Conservation (phyloP, 805 yeast species). For the Zygosaccharomyces bisporus region DNA sequence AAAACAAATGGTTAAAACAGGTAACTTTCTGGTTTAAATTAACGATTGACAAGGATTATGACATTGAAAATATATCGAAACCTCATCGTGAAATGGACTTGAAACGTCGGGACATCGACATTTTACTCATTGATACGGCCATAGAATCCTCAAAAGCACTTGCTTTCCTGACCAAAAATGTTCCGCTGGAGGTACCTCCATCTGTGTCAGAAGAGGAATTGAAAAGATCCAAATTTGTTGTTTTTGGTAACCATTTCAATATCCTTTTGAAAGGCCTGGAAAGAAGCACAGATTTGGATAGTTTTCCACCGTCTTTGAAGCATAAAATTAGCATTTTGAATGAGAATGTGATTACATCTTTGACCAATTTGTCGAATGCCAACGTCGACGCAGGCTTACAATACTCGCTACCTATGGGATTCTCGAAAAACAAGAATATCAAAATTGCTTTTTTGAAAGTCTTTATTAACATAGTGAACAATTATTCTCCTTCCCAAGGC, state of each 20-base stretch:
- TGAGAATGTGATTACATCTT: slow-evolving; percentile 59
- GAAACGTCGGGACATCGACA: slow-evolving; percentile 42
- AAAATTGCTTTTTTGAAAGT: slow-evolving; percentile 73
- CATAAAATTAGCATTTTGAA: slow-evolving; percentile 57
- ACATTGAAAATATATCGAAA: slow-evolving; percentile 30
- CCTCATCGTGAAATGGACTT: slow-evolving; percentile 38
- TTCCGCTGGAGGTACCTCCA: slow-evolving; percentile 57
- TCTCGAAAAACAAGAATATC: slow-evolving; percentile 60
- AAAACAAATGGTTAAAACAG: slow-evolving; percentile 47
- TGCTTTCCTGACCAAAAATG: slow-evolving; percentile 50
- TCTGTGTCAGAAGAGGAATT: slow-evolving; percentile 52
- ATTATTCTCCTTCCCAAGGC: slow-evolving; percentile 28
- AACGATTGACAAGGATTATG: slow-evolving; percentile 43
- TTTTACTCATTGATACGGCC: slow-evolving; percentile 55
- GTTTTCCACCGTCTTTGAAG: slow-evolving; percentile 38
- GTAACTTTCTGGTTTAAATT: slow-evolving; percentile 53
- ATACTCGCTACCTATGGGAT: slow-evolving; percentile 74
- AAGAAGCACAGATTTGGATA: slow-evolving; percentile 36
- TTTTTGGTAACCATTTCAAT: slow-evolving; percentile 69
- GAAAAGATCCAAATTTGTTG: slow-evolving; percentile 51
- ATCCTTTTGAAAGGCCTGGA: slow-evolving; percentile 46
- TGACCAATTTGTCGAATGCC: slow-evolving; percentile 65
- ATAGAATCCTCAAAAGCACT: slow-evolving; percentile 60
- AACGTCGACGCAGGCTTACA: slow-evolving; percentile 76
- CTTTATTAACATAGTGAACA: slow-evolving; percentile 59